Evolutionary conservation across 805 yeast species (phyloP).

Genomic region (Kuraishia piskuri): DNA sequence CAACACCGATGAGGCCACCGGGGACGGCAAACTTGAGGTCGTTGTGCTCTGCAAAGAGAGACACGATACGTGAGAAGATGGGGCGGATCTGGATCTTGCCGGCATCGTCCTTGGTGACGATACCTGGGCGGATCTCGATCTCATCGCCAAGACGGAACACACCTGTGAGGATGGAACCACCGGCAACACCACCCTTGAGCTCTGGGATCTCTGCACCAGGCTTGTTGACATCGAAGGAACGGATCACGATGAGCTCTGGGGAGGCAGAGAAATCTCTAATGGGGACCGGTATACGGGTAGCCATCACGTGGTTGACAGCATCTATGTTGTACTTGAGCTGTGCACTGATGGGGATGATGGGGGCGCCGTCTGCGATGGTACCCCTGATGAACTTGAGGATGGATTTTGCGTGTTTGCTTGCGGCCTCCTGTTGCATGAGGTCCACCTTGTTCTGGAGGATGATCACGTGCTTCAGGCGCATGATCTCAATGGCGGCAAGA

Average conservation of each 20-base stretch:
- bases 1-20: slow-evolving; percentile 99
- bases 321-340: slow-evolving; percentile 97
- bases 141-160: slow-evolving; percentile 96
- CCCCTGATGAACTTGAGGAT: slow-evolving; percentile 91
- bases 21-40: slow-evolving; percentile 98
- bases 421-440: slow-evolving; percentile 95
- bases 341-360: slow-evolving; percentile 97
- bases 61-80: slow-evolving; percentile 86
- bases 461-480: slow-evolving; percentile 95
- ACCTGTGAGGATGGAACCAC: slow-evolving; percentile 96
- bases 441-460: slow-evolving; percentile 97
- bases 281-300: slow-evolving; percentile 93
- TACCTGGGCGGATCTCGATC: slow-evolving; percentile 98
- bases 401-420: slow-evolving; percentile 90
- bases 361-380: slow-evolving; percentile 98
- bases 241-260: slow-evolving; percentile 92
- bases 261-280: slow-evolving; percentile 88
- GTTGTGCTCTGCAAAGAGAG: slow-evolving; percentile 95
- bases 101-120: slow-evolving; percentile 87
- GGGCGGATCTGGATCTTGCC: slow-evolving; percentile 92
- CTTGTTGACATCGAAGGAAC: slow-evolving; percentile 97
- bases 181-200: slow-evolving; percentile 99
- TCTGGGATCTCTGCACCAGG: slow-evolving; percentile 98
- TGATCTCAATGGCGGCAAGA: slow-evolving; percentile 98
- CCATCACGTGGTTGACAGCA: slow-evolving; percentile 95